Evolutionary conservation across 768 basidiomycete genomes (phyloP).

Genomic region (Hypsizygus marmoreus): DNA sequence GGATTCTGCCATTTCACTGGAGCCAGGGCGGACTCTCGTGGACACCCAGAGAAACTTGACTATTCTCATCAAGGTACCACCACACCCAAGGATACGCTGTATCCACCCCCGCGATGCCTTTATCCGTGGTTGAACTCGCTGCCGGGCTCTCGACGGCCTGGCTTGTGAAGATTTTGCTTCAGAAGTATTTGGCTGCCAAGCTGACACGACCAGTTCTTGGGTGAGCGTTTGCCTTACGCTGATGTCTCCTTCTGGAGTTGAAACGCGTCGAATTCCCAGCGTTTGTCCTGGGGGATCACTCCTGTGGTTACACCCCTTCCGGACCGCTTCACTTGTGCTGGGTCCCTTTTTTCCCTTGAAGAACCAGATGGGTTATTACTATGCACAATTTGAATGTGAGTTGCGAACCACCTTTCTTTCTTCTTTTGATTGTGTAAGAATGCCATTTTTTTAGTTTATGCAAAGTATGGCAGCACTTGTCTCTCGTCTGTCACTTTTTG

Average conservation of each 20-base stretch:
- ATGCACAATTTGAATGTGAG: slow-evolving; percentile 37
- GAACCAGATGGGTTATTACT: slow-evolving; percentile 33
- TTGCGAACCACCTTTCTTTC: neutral
- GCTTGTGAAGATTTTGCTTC: slow-evolving; percentile 12
- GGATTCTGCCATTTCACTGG: too few relatives aligned
- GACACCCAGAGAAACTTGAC: too few relatives aligned
- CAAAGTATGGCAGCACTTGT: slow-evolving; percentile 38
- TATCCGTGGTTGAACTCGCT: slow-evolving; percentile 10
- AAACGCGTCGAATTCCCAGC: slow-evolving; percentile 7
- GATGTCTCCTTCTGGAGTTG: neutral
- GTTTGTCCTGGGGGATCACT: slow-evolving; percentile 20
- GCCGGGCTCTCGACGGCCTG: slow-evolving; percentile 13
- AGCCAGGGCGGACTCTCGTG: too few relatives aligned
- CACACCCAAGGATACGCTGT: too few relatives aligned
- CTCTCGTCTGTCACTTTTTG: slow-evolving; percentile 36
- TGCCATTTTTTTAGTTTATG: slow-evolving; percentile 32
- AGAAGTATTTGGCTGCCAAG: slow-evolving; percentile 15
- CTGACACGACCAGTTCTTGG: slow-evolving; percentile 7
- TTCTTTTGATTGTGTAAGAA: too few relatives aligned
- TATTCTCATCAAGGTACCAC: too few relatives aligned
- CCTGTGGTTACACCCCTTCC: slow-evolving; percentile 33
- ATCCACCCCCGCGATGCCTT: too few relatives aligned
- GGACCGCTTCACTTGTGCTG: slow-evolving; percentile 22
- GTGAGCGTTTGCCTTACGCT: slow-evolving; percentile 1
- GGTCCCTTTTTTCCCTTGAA: slow-evolving; percentile 36